Base-by-base conservation (phyloP, 1,139 yeast genomes). In the Blastobotrys aristatus region DNA sequence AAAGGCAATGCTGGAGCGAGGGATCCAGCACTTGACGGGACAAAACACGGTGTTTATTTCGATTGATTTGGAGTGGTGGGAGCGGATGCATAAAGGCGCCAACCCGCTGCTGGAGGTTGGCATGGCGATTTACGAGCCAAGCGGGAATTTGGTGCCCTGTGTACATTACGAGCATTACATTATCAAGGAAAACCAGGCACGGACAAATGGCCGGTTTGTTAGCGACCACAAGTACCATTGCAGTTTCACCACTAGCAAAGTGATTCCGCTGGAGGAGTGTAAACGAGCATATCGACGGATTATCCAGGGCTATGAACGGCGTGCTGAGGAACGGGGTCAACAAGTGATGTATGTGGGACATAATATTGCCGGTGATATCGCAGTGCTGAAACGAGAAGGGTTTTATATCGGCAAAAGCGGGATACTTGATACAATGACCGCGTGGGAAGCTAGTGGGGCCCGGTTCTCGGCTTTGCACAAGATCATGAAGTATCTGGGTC, bases 51-150 rank as follows among this genome's bases (percentile, higher is more conserved):
- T 54, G 7, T 53, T 53, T 34, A 46, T 58, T 4, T 73, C 81
- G 18, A 64, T 84, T 18, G 92, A 84, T 61, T 70, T 82, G 10
- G 92, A 84, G 61, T 83, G 84, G 3, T 81, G 71, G 69, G 94
- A 84, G 57, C 83, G 84, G 3, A 80, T 71, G 69, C 92, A 84
- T 57, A 18, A 4, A 11, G 63, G 73, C 50, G 68, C 65, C 8
- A 57, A 66, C 16, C 53, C 66, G 10, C 69, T 84, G 20, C 82
- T 87, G 0, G 94, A 84, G 60, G 74, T 84, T 43, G 94, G 94
- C 2, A 65, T 84, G 2, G 71, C 85, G 2, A 74, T 84, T 4
- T 83, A 77, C 60, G 86, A 82, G 53, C 38, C 34, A 6, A 14
- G 14, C 3, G 38, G n/a, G 4, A 44, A 45, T 21, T 3, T 39